Evolutionary conservation across 1,284 basidiomycete species (phyloP).

Genomic region (Porodaedalea pini): DNA sequence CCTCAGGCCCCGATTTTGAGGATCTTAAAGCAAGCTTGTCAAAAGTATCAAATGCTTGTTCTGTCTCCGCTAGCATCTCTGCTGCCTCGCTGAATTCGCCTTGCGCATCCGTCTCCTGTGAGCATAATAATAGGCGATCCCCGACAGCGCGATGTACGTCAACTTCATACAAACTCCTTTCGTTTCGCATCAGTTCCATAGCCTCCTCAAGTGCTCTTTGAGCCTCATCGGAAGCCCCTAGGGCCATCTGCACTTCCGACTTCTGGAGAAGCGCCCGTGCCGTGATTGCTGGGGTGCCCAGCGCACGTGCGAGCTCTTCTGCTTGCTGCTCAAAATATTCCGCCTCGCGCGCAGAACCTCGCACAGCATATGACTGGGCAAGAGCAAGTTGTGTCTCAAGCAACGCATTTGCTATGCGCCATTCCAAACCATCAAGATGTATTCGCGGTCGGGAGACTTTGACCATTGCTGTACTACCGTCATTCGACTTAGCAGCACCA

Average conservation of each 20-base stretch:
- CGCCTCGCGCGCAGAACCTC: constrained; percentile 79
- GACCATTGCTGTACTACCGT: neutral
- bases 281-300: constrained; percentile 62
- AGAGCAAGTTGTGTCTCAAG: constrained; percentile 63
- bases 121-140: constrained; percentile 50
- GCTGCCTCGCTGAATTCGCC: constrained; percentile 52
- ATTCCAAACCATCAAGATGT: constrained; percentile 61
- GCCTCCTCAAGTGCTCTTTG: constrained; percentile 52
- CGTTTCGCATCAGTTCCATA: constrained; percentile 40
- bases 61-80: constrained; percentile 55
- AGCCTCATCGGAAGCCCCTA: constrained; percentile 56
- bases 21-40: constrained; percentile 36
- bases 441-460: constrained; percentile 31
- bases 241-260: constrained; percentile 65
- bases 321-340: constrained; percentile 80
- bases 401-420: constrained; percentile 70
- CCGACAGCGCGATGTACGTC: constrained; percentile 62
- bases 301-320: constrained; percentile 58
- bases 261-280: constrained; percentile 62
- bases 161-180: constrained; percentile 54
- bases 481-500: constrained; percentile 17
- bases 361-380: constrained; percentile 54
- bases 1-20: constrained; percentile 33
- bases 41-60: constrained; percentile 48
- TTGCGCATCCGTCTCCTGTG: constrained; percentile 45